Evolutionary conservation across 192 early-diverging fungal genomes (phyloP), one percentile per base, ranked within the genome.

Genomic region (Gaertneriomyces semiglobifer): DNA sequence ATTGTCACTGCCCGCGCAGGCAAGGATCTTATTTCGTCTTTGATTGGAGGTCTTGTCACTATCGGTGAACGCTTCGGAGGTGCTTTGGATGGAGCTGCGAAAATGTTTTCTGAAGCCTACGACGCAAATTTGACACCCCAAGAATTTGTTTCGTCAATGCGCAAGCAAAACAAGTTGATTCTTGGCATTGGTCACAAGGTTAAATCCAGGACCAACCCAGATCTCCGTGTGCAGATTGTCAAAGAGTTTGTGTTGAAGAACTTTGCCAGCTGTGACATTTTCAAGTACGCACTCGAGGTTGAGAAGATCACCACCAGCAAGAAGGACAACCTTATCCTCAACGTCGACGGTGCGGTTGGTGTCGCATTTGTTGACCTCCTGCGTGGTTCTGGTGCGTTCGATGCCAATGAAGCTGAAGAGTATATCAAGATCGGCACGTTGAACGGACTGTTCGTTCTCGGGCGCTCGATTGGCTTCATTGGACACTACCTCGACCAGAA

Each of bases 141-240:
- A 58, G 94, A 96, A 76, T 98, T 94, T 74, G 96, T 98, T 19
- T 84, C 88, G 71, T 89, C 89, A 53, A 95, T 93, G 92, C 88
- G 96, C 58, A 92, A 92, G 80, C 86, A 88, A 70, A 92, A 96
- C 90, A 93, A 96, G 84, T 84, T 98, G 66, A 98, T 98, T 77
- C 82, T 93, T 60, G 96, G 96, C 66, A 98, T 98, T 64, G 96
- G 96, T 18, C 96, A 98, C 91, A 96, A 96, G 86, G 94, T 98
- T 87, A 98, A 98, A 83, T 95, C 93, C 44, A 87, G 96, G 64
- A 96, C 93, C 64, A 98, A 98, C 87, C 96, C 96, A 3, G 96
- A 98, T 73, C 78, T 98, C 76, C 94, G 96, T 50, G 96, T 98
- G 5, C 82, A 88, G 58, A 88, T 98, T 66, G 91, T 98, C 76